These are phyloP conservation scores for Glebionis coronaria DNA, from an alignment of 129 eudicot species.

Conservation along the genomic window DNA sequence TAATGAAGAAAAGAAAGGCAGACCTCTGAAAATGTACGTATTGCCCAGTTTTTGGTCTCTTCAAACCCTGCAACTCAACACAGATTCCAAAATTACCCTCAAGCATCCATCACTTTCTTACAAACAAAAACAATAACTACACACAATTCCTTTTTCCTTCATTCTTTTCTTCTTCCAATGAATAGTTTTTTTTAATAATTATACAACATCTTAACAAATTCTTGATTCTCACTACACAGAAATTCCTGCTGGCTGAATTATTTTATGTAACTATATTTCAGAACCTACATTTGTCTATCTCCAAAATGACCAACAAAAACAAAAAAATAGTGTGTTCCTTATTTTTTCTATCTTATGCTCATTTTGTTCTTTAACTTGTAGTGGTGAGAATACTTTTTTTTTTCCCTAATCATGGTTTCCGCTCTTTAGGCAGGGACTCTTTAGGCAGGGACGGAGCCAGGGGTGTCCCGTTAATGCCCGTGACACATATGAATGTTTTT, in stretches of 20 bases:
- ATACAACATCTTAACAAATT: too few relatives aligned
- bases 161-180: slow-evolving; percentile 11
- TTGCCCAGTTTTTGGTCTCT: slow-evolving; percentile 75
- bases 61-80: slow-evolving; percentile 53
- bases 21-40: slow-evolving; percentile 76
- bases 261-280: not conserved
- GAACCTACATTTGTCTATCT: not conserved
- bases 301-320: not conserved
- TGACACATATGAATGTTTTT: too few relatives aligned
- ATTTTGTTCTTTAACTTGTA: too few relatives aligned
- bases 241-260: not conserved
- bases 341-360: too few relatives aligned
- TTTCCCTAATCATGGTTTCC: too few relatives aligned
- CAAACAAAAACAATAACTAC: slow-evolving; percentile 39
- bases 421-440: too few relatives aligned
- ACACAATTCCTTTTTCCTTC: slow-evolving; percentile 18
- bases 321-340: not conserved
- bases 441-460: too few relatives aligned
- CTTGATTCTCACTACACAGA: not conserved
- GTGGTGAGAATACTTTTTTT: too few relatives aligned
- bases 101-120: slow-evolving; percentile 18
- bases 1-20: slow-evolving; percentile 23
- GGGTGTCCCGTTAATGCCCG: too few relatives aligned
- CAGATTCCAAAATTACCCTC: slow-evolving; percentile 23
- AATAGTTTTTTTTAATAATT: too few relatives aligned